Evolutionary conservation across 768 basidiomycete genomes (phyloP).

Genomic region (Pulveroboletus sp.): DNA sequence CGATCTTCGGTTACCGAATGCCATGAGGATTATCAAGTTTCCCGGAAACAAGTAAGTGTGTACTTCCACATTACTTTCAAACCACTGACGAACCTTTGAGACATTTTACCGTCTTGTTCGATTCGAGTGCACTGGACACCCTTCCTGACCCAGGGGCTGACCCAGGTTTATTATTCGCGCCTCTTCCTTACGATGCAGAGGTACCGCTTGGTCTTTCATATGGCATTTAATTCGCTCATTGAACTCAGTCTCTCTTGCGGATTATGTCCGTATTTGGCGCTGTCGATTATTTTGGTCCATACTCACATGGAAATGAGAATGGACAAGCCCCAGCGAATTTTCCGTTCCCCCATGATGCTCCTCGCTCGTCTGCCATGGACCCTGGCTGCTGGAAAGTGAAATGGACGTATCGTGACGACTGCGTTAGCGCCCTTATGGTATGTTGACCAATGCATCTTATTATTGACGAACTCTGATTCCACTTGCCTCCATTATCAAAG

Average conservation of each 20-base stretch:
- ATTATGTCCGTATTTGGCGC: constrained; percentile 62
- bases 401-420: constrained; percentile 76
- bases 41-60: constrained; percentile 49
- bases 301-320: constrained; percentile 18
- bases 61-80: background rate
- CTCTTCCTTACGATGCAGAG: constrained; percentile 58
- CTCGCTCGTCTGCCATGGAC: constrained; percentile 57
- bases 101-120: constrained; percentile 48
- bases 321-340: constrained; percentile 17
- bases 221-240: constrained; percentile 5
- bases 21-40: constrained; percentile 61
- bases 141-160: constrained; percentile 10
- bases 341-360: constrained; percentile 56
- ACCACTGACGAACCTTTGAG: constrained; percentile 19
- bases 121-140: constrained; percentile 47
- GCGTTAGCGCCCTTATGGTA: constrained; percentile 70
- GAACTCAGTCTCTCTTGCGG: constrained; percentile 45
- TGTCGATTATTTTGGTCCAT: constrained; percentile 53
- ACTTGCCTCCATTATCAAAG: constrained; percentile 34
- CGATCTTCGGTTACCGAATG: constrained; percentile 49
- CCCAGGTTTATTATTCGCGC: constrained; percentile 46
- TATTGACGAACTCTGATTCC: constrained; percentile 1
- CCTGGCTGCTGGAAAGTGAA: constrained; percentile 71
- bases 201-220: constrained; percentile 34
- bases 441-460: constrained; percentile 10